Evolutionary conservation across 306 rosid genomes (phyloP), one percentile per base, ranked within the genome.

Genomic region (Inga oerstediana): DNA sequence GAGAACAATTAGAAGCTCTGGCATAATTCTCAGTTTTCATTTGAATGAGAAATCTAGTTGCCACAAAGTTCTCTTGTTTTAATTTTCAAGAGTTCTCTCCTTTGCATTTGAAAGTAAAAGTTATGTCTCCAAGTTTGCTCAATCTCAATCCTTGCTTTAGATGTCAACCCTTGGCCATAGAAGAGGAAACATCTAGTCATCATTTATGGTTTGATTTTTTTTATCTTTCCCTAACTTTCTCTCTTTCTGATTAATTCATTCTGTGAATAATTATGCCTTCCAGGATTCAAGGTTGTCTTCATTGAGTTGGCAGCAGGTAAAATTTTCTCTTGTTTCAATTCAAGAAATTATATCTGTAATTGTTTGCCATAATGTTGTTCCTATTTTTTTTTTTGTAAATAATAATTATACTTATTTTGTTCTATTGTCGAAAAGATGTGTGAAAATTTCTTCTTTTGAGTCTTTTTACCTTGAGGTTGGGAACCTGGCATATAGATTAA

Each of bases 231-330:
- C 54, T 71, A 5, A 43, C 34, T 7, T 35, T 44, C 37, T 71
- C 20, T 43, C 10, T 4, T 74, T 79, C 78, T 84, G 78, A 84
- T 64, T 79, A 64, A 62, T 84, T 71, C 59, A 85, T 74, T 82
- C 39, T 24, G 73, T n/a, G 56, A 79, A 59, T 76, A 46, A 27
- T 78, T 84, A 59, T 48, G 44, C 75, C 66, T 91, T 76, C 48
- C 91, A 97, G 98, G 94, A 86, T 86, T 86, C 78, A 76, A 94
- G 91, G 83, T 64, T 97, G 70, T 24, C 85, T 79, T 52, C 88
- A 32, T 78, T 97, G 82, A 90, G 90, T 86, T 51, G 68, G 56
- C 88, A 91, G 81, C 99, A 94, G 98, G 99, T 92, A 87, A 89
- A 84, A 35, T 27, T 71, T 66, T 74, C 72, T 66, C 3, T 15